These are phyloP conservation scores for Solanum virginianum DNA, from an alignment of 257 asterid species.

Conservation along the genomic window DNA sequence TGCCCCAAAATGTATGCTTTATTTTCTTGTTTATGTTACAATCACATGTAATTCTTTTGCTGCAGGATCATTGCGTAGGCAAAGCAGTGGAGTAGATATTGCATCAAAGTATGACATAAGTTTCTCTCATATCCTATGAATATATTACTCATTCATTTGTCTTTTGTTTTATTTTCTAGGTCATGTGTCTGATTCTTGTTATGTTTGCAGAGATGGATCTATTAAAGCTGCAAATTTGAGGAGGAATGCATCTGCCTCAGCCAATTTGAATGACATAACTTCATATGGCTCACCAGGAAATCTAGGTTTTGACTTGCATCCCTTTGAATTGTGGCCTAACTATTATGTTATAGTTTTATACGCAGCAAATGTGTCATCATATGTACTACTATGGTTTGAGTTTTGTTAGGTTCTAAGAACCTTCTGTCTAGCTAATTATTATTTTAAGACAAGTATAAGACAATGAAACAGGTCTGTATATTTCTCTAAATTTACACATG, in stretches of 20 bases:
- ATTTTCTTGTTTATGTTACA: background rate
- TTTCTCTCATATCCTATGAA: background rate
- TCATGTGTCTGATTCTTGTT: constrained; percentile 17
- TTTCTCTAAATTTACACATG: background rate
- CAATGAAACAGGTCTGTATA: background rate
- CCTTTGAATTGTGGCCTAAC: background rate
- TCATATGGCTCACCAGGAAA: constrained; percentile 28
- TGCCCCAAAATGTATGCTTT: background rate
- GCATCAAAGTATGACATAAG: constrained; percentile 32
- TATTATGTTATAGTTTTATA: background rate
- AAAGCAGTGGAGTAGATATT: constrained; percentile 60
- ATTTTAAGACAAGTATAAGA: background rate
- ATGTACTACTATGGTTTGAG: background rate
- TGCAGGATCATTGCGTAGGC: constrained; percentile 64
- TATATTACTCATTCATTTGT: background rate
- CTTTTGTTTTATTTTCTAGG: background rate
- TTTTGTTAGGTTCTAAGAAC: background rate
- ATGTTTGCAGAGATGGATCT: constrained; percentile 47
- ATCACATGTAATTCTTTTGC: background rate
- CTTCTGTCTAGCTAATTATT: background rate
- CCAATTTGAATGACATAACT: constrained; percentile 39
- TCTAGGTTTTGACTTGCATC: constrained; percentile 33
- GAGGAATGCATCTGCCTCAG: constrained; percentile 68
- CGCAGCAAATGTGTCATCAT: background rate
- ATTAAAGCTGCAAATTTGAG: constrained; percentile 40